A percentile compares a stretch with the other conserved stretches of the same genome.
These are phyloP conservation scores for Torrubiella hemipterigena DNA, from an alignment of 2,329 filamentous ascomycete species.

Conservation along the genomic window DNA sequence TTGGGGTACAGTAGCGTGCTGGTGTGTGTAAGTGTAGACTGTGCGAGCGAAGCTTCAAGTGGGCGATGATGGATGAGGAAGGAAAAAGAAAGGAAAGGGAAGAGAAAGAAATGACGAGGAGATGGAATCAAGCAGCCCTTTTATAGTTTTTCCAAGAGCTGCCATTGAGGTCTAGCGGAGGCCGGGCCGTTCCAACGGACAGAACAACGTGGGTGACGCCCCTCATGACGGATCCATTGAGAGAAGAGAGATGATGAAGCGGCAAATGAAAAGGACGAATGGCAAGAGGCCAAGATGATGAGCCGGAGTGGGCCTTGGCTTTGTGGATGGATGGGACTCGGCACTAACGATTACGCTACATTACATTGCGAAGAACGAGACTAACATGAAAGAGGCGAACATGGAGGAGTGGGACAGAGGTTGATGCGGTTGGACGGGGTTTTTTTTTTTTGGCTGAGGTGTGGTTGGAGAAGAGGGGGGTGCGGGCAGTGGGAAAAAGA, in stretches of 20 bases:
- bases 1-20: conserved; percentile 1
- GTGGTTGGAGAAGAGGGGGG: too few species aligned
- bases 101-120: conserved; percentile 41
- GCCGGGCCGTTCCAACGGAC: conserved; percentile 21
- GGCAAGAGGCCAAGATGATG: background rate
- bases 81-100: conserved; percentile 19
- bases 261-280: background rate
- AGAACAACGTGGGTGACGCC: too few species aligned
- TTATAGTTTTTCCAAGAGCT: conserved; percentile 46
- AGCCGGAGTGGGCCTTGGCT: background rate
- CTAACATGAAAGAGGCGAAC: too few species aligned
- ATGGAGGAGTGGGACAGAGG: too few species aligned
- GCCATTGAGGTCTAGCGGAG: conserved; percentile 19
- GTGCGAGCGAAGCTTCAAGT: conserved; percentile 1
- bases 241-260: background rate
- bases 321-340: too few species aligned
- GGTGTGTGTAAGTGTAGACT: conserved; percentile 6
- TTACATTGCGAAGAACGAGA: too few species aligned
- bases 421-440: too few species aligned
- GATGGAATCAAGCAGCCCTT: conserved; percentile 39
- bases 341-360: too few species aligned
- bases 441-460: too few species aligned
- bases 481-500: too few species aligned
- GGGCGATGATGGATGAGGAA: background rate
- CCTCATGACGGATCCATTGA: too few species aligned